These are phyloP conservation scores for Colletotrichum neosansevieriae DNA, from an alignment of 2,329 filamentous ascomycete genomes.

Conservation along the genomic window DNA sequence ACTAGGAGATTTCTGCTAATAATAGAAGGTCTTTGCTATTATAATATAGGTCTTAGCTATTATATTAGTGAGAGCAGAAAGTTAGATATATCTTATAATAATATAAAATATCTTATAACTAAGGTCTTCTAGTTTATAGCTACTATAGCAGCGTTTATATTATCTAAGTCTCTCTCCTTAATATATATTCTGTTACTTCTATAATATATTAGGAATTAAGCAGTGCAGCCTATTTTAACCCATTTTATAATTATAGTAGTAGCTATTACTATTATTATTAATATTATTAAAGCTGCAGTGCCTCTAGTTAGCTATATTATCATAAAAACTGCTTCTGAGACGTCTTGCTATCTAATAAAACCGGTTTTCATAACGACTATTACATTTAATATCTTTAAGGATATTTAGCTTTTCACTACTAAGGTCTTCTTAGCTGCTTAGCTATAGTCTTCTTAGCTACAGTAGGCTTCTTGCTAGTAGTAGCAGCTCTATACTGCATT, in stretches of 20 bases:
- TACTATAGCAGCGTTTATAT: not conserved
- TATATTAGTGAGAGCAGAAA: too few species aligned
- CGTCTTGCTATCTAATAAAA: constrained; percentile 5
- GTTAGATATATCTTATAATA: too few species aligned
- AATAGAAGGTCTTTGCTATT: too few species aligned
- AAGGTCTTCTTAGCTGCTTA: too few species aligned
- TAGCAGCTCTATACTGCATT: too few species aligned
- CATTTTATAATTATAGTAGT: not conserved
- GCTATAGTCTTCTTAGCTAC: too few species aligned
- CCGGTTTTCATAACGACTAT: not conserved
- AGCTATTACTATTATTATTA: not conserved
- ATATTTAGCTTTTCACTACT: constrained; percentile 1
- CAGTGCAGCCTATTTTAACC: not conserved
- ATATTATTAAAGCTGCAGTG: not conserved
- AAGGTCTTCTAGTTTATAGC: not conserved
- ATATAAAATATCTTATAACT: not conserved
- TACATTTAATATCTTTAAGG: constrained; percentile 7
- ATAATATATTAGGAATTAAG: not conserved
- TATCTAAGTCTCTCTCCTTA: constrained; percentile 2
- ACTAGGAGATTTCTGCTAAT: too few species aligned
- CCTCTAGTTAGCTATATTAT: not conserved
- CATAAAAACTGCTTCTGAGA: constrained; percentile 1
- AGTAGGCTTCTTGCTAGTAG: too few species aligned
- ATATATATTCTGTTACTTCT: not conserved
- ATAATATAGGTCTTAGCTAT: too few species aligned